A percentile compares a stretch with the other conserved stretches of the same genome.
Conservation (phyloP, 345 rosid species). For the Erucastrum elatum region DNA sequence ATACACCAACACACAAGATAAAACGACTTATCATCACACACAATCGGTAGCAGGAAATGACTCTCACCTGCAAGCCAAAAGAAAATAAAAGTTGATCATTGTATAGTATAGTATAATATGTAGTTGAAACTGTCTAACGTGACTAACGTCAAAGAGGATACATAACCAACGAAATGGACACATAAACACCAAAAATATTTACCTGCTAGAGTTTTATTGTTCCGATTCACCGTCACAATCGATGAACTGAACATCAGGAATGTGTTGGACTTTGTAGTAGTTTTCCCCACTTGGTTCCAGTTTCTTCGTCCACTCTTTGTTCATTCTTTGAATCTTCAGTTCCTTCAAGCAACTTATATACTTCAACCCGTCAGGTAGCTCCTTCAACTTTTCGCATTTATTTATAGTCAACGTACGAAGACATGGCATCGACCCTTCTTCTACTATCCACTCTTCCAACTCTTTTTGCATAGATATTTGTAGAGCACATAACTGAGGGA, state of each 20-base stretch:
- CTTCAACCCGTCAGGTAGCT: conserved; percentile 32
- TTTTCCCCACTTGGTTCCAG: conserved; percentile 4
- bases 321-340: background rate
- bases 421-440: conserved; percentile 36
- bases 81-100: background rate
- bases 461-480: background rate
- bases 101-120: no score
- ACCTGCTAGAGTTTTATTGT: background rate
- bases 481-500: conserved; percentile 20
- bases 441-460: conserved; percentile 31
- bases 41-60: background rate
- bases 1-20: background rate
- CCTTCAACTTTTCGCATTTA: conserved; percentile 31
- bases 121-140: background rate
- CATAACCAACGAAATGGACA: background rate
- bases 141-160: background rate
- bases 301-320: conserved; percentile 1
- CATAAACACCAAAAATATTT: background rate
- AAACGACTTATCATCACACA: background rate
- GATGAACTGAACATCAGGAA: conserved; percentile 13
- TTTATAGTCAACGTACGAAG: background rate
- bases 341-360: conserved; percentile 11
- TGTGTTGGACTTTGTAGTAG: conserved; percentile 20
- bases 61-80: background rate
- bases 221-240: background rate